Conservation (phyloP, 2,329 filamentous ascomycete genomes). For the Sporothrix dimorphospora region DNA sequence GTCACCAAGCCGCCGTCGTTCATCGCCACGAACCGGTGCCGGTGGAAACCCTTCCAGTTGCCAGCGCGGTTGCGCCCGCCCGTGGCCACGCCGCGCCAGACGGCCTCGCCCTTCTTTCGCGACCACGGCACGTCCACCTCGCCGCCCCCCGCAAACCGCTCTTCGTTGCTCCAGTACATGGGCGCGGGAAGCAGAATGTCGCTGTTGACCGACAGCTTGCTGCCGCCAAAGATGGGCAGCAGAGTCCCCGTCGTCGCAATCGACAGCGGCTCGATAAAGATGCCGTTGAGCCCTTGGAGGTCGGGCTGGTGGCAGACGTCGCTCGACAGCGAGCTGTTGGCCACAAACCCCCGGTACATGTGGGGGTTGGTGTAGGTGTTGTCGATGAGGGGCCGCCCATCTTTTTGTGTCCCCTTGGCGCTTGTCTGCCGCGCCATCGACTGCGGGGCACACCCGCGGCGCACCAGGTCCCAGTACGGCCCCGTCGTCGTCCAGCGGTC, state of each 20-base stretch:
- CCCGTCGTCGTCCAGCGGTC: constrained; percentile 55
- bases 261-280: constrained; percentile 64
- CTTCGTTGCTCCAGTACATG: constrained; percentile 69
- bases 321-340: constrained; percentile 63
- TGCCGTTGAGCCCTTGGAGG: constrained; percentile 64
- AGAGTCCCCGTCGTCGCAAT: constrained; percentile 60
- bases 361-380: constrained; percentile 53
- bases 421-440: constrained; percentile 59
- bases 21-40: constrained; percentile 75
- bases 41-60: constrained; percentile 74
- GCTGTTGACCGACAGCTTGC: constrained; percentile 70
- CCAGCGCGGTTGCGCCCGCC: constrained; percentile 61
- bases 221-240: constrained; percentile 69
- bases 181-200: constrained; percentile 71
- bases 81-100: constrained; percentile 71
- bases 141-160: constrained; percentile 55
- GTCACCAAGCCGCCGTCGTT: constrained; percentile 65
- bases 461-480: constrained; percentile 61
- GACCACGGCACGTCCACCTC: constrained; percentile 57
- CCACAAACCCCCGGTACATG: constrained; percentile 60
- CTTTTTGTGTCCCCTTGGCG: constrained; percentile 48
- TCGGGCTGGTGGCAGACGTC: constrained; percentile 69
- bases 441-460: constrained; percentile 63
- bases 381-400: constrained; percentile 48
- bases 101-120: constrained; percentile 56